These are phyloP conservation scores for Candida parachauliodes DNA, from an alignment of 805 yeast genomes.

Conservation along the genomic window DNA sequence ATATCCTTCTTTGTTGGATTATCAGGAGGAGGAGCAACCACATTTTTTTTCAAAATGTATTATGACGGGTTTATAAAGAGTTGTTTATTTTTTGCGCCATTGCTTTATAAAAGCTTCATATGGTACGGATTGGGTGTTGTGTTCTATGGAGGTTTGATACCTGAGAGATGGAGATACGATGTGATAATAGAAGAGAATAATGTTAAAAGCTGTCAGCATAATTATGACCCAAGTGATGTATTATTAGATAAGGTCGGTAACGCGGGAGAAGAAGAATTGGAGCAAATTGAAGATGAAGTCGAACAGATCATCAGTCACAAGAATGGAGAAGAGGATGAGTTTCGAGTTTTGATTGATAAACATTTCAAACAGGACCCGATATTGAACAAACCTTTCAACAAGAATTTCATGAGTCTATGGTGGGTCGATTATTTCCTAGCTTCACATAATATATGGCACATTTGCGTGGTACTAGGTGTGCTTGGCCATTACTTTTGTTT, in stretches of 20 bases:
- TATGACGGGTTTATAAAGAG: conserved; percentile 56
- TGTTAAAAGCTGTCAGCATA: conserved; percentile 25
- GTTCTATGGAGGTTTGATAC: conserved; percentile 82
- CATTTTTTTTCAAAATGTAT: conserved; percentile 54
- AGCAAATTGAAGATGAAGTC: conserved; percentile 26
- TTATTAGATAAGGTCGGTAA: conserved; percentile 31
- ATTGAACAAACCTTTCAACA: conserved; percentile 27
- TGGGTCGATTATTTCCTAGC: conserved; percentile 76
- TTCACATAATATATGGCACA: conserved; percentile 93
- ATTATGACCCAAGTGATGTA: conserved; percentile 27
- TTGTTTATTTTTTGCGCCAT: conserved; percentile 57
- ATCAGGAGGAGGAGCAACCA: conserved; percentile 68
- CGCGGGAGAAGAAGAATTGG: conserved; percentile 37
- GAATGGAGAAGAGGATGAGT: conserved; percentile 13
- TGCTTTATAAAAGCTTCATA: conserved; percentile 59
- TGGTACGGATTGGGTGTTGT: conserved; percentile 82
- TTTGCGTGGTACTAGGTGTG: conserved; percentile 86
- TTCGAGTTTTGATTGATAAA: conserved; percentile 28
- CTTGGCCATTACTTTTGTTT: conserved; percentile 82
- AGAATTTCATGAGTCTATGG: conserved; percentile 59
- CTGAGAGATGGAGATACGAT: conserved; percentile 83
- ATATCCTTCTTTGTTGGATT: conserved; percentile 77
- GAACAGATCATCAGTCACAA: conserved; percentile 15
- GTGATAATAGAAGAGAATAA: conserved; percentile 43
- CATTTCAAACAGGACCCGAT: conserved; percentile 35